Evolutionary conservation across 768 basidiomycete genomes (phyloP), one percentile per base, ranked within the genome.

Genomic region (Leccinum barrowsii): DNA sequence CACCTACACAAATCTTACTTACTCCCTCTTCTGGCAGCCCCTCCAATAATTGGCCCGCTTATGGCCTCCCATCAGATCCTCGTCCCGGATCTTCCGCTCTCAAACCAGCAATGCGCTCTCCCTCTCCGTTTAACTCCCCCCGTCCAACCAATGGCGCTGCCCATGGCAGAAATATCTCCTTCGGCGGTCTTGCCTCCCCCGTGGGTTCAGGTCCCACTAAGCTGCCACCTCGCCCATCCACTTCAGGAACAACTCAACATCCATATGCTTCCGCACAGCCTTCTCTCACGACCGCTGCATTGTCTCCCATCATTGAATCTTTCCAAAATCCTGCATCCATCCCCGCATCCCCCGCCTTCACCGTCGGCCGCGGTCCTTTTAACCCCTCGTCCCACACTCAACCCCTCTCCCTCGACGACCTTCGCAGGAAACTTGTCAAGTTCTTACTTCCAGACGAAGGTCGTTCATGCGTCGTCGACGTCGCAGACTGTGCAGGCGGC

Each of bases 401-500:
- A 42, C 72, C 78, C 5, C 77, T 82, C 22, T 85, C 87, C 0
- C 74, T 91, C 17, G 90, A 94, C 50, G 92, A 95, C 60, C 76
- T 95, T 55, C 81, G 90, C 50, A 80, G 87, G 56, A 93, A 91
- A 71, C 76, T 92, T 21, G 87, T 99, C 67, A 98, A 94, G 70
- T 97, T 99, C 69, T 78, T 82, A 19, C 78, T 94, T 44, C 87
- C 87, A 2, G 94, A 94, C 11, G 93, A 92, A 65, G 86, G 88
- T 3, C 82, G 86, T 47, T 82, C 86, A 5, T 84, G 82, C 56
- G 87, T 88, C 1, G 85, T 98, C 59, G 87, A 95, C 68, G 86
- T 94, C 13, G 83, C 85, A 3, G 85, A 90, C 26, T 94, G 91
- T 67, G 79, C 78, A 2, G 87, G 86, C 26, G 94, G 94, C 8